Conservation (phyloP, 768 basidiomycete genomes). For the Hericium alpestre region DNA sequence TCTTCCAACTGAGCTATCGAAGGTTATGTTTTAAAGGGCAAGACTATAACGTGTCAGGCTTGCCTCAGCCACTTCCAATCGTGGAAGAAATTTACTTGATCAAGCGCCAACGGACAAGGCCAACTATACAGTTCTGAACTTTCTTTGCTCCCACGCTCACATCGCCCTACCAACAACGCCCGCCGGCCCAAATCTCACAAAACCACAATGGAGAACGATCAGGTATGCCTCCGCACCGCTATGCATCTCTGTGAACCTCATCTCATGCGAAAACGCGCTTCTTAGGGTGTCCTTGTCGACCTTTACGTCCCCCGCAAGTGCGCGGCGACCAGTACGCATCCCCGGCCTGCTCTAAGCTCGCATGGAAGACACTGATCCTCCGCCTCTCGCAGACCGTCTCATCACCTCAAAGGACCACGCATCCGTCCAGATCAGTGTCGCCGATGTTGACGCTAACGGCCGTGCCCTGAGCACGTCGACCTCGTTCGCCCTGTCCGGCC, state of each 20-base stretch:
- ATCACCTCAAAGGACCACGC: slow-evolving; percentile 99
- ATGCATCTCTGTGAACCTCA: background rate
- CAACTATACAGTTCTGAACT: slow-evolving; percentile 12
- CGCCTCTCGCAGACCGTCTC: slow-evolving; percentile 61
- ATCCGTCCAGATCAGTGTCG: slow-evolving; percentile 92
- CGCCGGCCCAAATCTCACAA: background rate
- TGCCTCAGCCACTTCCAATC: background rate
- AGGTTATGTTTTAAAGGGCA: background rate
- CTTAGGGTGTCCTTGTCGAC: slow-evolving; percentile 94
- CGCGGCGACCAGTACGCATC: slow-evolving; percentile 82
- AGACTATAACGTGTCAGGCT: background rate
- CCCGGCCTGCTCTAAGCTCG: background rate
- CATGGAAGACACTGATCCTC: no score
- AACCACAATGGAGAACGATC: slow-evolving; percentile 79
- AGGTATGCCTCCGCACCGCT: slow-evolving; percentile 35
- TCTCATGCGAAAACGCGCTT: background rate
- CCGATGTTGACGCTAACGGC: slow-evolving; percentile 87
- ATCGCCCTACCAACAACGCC: background rate
- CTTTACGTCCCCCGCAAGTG: slow-evolving; percentile 99
- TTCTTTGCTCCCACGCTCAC: slow-evolving; percentile 1
- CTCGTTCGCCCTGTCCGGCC: slow-evolving; percentile 90
- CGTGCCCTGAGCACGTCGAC: slow-evolving; percentile 69
- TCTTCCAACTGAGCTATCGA: slow-evolving; percentile 1
- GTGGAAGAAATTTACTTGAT: background rate
- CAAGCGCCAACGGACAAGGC: background rate